Evolutionary conservation across 192 early-diverging fungal genomes (phyloP), one percentile per base, ranked within the genome.

Genomic region (Spinellus fusiger): DNA sequence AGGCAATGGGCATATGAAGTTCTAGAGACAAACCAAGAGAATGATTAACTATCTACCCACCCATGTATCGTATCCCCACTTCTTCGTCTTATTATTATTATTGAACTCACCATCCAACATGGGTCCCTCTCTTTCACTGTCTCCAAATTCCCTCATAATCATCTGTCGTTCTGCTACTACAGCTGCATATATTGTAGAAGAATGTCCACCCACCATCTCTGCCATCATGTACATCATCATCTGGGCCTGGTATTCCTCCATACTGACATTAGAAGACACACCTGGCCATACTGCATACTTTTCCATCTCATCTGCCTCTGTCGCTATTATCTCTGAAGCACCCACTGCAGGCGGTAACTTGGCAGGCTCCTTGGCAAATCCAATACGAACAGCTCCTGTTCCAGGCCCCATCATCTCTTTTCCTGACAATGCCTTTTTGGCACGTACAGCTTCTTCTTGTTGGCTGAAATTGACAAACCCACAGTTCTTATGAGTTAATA

Each of bases 401-500:
- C 70, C 76, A 4, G 74, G 76, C 37, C 89, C 92, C 70, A 86
- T 82, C 35, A 95, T 77, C 48, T 92, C 89, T 60, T 89, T 88
- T 40, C 92, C 93, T 71, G 93, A 89, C 82, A 95, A 88, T 25
- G 78, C 80, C 51, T 87, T 83, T 59, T 89, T 88, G 26, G 93
- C 95, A 26, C 82, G 73, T 59, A 98, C 87, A 6, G 95, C 93
- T 67, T 98, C 90, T 31, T 94, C 92, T 54, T 92, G 77, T 49
- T 76, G 80, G 25, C 84, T 80, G 75, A 94, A 98, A 69, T 96
- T 98, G 59, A 98, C 92, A 74, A 96, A 96, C 1, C 93, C 93
- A 68, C 95, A 95, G 69, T 88, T 93, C 64, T 98, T 98, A 77
- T 93, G 93, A 18, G 90, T 93, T 68, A 98, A 66, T 6, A 98